A percentile compares a stretch with the other conserved stretches of the same genome.
phyloP scores from a whole-genome alignment of 2,329 filamentous ascomycete genomes.

The Pseudogymnoascus verrucosus region DNA sequence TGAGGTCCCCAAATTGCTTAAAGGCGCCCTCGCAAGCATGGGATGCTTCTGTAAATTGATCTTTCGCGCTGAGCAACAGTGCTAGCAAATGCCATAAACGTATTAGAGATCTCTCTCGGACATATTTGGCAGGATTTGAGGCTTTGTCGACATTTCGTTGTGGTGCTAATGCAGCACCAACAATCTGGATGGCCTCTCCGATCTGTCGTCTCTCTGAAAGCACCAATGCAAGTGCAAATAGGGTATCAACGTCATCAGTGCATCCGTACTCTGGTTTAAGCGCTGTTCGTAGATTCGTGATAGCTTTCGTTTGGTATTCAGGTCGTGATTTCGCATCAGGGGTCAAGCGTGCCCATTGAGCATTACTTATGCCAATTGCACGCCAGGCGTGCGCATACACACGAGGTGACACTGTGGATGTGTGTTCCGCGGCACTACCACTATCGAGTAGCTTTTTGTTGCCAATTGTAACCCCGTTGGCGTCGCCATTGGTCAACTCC shows the following conservation, averaged over 20 bases:
- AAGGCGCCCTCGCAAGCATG: conserved; percentile 85
- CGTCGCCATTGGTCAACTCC: conserved; percentile 20
- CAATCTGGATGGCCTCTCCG: conserved; percentile 68
- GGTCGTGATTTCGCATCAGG: conserved; percentile 64
- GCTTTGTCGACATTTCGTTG: conserved; percentile 34
- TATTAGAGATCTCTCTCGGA: conserved; percentile 56
- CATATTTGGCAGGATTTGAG: conserved; percentile 28
- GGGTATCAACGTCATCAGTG: conserved; percentile 62
- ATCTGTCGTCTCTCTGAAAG: conserved; percentile 81
- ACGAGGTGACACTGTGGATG: conserved; percentile 42
- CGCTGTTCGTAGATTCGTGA: conserved; percentile 66
- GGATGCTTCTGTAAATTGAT: conserved; percentile 73
- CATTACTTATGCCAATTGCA: conserved; percentile 76
- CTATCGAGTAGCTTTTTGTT: conserved; percentile 16
- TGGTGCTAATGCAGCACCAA: conserved; percentile 66
- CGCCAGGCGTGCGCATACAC: conserved; percentile 68
- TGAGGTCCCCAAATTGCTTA: conserved; percentile 72
- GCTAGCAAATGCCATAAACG: conserved; percentile 88
- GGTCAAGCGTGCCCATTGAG: conserved; percentile 79
- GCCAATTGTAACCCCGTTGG: neutral
- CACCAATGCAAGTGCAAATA: conserved; percentile 77
- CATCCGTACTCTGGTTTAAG: conserved; percentile 59
- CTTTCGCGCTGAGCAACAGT: conserved; percentile 74
- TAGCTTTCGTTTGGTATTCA: conserved; percentile 68
- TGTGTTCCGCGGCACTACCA: conserved; percentile 8